These are phyloP conservation scores for Aciculoconidium aculeatum DNA, from an alignment of 805 yeast species.

Conservation along the genomic window DNA sequence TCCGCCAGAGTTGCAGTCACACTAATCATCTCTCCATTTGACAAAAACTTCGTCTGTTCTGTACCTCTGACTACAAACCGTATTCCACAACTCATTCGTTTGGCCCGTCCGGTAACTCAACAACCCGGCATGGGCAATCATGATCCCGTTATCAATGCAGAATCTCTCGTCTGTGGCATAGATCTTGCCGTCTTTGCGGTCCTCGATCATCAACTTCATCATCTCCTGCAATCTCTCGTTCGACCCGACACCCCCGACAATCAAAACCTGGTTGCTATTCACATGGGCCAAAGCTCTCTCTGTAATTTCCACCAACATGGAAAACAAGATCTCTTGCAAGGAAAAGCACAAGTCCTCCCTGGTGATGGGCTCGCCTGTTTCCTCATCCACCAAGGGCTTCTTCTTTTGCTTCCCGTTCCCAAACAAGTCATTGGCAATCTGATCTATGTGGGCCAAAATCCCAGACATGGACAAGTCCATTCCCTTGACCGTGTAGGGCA, in stretches of 20 bases:
- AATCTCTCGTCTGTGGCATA: conserved; percentile 95
- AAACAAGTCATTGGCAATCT: conserved; percentile 68
- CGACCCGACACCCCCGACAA: conserved; percentile 99
- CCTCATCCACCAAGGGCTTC: conserved; percentile 35
- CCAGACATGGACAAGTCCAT: conserved; percentile 99
- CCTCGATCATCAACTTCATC: conserved; percentile 94
- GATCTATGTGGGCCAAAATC: conserved; percentile 78
- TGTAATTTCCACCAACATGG: conserved; percentile 96
- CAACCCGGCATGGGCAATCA: conserved; percentile 98
- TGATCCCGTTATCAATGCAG: conserved; percentile 96
- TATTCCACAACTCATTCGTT: conserved; percentile 50
- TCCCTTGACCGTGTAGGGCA: conserved; percentile 97
- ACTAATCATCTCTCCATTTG: conserved; percentile 71
- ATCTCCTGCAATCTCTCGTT: conserved; percentile 86
- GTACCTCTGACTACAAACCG: conserved; percentile 89
- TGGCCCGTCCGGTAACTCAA: conserved; percentile 80
- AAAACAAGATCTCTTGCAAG: conserved; percentile 84
- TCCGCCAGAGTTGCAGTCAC: conserved; percentile 2
- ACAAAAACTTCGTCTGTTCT: conserved; percentile 92
- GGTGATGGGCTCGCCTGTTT: conserved; percentile 51
- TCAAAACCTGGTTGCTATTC: conserved; percentile 77
- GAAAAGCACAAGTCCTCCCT: conserved; percentile 89
- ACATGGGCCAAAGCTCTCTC: conserved; percentile 99
- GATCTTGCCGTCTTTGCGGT: conserved; percentile 74
- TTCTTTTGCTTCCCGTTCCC: conserved; percentile 24